Evolutionary conservation across 352 stramenopile species (phyloP).

Genomic region (Phytophthora foliorum): DNA sequence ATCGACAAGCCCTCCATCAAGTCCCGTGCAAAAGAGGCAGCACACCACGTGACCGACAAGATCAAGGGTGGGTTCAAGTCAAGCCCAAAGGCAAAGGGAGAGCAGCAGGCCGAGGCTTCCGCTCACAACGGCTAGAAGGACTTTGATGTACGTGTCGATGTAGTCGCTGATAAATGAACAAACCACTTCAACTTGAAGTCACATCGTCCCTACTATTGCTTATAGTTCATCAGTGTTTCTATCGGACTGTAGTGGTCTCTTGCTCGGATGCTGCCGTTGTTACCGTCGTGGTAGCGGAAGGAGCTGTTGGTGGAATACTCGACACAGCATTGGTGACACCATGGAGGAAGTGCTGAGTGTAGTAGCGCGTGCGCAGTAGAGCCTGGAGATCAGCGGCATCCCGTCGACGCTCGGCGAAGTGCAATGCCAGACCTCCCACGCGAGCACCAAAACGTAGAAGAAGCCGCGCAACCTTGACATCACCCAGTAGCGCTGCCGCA

Average conservation of each 20-base stretch:
- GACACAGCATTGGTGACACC: constrained; percentile 12
- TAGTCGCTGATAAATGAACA: too few species aligned
- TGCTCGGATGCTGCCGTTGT: constrained; percentile 12
- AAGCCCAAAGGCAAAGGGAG: constrained; percentile 13
- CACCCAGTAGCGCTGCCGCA: constrained; percentile 69
- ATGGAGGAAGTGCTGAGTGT: constrained; percentile 58
- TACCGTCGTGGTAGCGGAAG: neutral
- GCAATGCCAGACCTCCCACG: constrained; percentile 69
- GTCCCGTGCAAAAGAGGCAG: constrained; percentile 32
- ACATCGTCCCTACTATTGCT: too few species aligned
- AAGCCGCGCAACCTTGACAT: constrained; percentile 65
- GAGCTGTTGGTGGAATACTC: constrained; percentile 5
- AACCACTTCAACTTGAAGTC: too few species aligned
- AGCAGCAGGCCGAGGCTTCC: constrained; percentile 1
- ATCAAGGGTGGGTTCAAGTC: constrained; percentile 21
- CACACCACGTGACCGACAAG: constrained; percentile 35
- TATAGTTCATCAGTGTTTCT: constrained; percentile 19
- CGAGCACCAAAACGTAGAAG: constrained; percentile 76
- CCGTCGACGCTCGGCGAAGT: constrained; percentile 79
- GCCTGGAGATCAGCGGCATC: constrained; percentile 61
- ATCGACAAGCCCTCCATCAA: constrained; percentile 36
- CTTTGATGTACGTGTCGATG: neutral
- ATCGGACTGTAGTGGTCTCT: constrained; percentile 29
- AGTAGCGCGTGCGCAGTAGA: constrained; percentile 75
- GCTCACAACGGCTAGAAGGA: neutral